Evolutionary conservation across 805 yeast genomes (phyloP).

Genomic region (Candida verbasci): DNA sequence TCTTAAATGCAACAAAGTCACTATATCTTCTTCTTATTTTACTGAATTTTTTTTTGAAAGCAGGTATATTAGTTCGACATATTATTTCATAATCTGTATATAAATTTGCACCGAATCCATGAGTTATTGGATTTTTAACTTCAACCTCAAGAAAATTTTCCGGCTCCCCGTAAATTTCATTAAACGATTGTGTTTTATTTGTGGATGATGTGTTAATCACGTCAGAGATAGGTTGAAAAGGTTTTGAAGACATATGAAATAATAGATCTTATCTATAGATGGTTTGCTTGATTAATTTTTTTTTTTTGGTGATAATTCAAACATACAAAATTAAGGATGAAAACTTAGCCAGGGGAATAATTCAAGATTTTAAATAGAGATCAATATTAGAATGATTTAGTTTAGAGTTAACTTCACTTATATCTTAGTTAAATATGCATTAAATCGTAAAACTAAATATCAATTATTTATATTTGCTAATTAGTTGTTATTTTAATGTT

Average conservation of each 20-base stretch:
- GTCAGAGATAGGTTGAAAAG: constrained; percentile 43
- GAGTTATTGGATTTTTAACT: constrained; percentile 77
- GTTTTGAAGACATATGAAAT: constrained; percentile 17
- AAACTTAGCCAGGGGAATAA: no score
- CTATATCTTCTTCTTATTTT: constrained; percentile 81
- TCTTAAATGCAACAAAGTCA: constrained; percentile 81
- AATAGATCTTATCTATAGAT: not conserved
- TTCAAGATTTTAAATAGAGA: no score
- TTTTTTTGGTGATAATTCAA: no score
- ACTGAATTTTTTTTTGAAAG: constrained; percentile 61
- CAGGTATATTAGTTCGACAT: constrained; percentile 88
- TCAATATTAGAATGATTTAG: no score
- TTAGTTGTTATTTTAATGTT: not conserved
- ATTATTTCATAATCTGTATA: constrained; percentile 90
- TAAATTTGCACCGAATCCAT: constrained; percentile 58
- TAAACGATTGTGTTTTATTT: constrained; percentile 57
- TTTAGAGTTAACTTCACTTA: no score
- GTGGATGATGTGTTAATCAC: constrained; percentile 32
- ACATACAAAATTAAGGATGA: no score
- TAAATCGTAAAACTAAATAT: not conserved
- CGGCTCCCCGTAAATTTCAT: constrained; percentile 88
- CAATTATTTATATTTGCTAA: no score
- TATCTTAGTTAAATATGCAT: no score
- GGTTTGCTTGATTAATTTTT: not conserved
- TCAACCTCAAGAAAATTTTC: constrained; percentile 92